Evolutionary conservation across 2,329 filamentous ascomycete species (phyloP).

Genomic region (Colletotrichum sojae): DNA sequence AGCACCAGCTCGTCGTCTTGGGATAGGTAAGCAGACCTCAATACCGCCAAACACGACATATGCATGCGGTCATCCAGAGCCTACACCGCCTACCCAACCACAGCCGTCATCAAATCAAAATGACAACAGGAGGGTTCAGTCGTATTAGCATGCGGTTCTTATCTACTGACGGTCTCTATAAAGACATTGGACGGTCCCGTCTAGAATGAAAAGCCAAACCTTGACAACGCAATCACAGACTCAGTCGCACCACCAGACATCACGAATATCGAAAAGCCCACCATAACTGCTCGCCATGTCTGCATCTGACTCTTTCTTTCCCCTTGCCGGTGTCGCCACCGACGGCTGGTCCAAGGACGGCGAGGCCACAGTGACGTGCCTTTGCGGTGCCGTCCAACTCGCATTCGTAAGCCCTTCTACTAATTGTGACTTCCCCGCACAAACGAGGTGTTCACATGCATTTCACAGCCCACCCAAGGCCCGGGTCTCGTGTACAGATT

Average conservation of each 20-base stretch:
- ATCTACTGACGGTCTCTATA: background rate
- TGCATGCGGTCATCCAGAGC: background rate
- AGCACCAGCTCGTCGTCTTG: background rate
- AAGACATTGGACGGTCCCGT: background rate
- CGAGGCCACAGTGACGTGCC: slow-evolving; percentile 71
- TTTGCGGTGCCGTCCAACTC: slow-evolving; percentile 69
- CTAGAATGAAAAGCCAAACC: too few species aligned
- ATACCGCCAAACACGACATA: too few species aligned
- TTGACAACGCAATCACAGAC: background rate
- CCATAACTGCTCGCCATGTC: background rate
- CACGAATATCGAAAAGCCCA: background rate
- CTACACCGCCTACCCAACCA: background rate
- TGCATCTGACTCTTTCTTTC: slow-evolving; percentile 45
- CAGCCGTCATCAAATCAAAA: background rate
- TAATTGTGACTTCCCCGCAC: background rate
- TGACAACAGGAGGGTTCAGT: background rate
- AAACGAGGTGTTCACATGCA: background rate
- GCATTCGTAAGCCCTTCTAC: slow-evolving; percentile 59
- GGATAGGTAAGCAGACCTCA: background rate
- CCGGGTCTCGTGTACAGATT: slow-evolving; percentile 64
- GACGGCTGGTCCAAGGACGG: slow-evolving; percentile 62
- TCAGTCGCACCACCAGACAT: background rate
- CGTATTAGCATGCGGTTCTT: too few species aligned
- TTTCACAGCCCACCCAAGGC: slow-evolving; percentile 60
- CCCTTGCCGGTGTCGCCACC: slow-evolving; percentile 51